Evolutionary conservation across 306 rosid species (phyloP).

Genomic region (Castanospermum australe): DNA sequence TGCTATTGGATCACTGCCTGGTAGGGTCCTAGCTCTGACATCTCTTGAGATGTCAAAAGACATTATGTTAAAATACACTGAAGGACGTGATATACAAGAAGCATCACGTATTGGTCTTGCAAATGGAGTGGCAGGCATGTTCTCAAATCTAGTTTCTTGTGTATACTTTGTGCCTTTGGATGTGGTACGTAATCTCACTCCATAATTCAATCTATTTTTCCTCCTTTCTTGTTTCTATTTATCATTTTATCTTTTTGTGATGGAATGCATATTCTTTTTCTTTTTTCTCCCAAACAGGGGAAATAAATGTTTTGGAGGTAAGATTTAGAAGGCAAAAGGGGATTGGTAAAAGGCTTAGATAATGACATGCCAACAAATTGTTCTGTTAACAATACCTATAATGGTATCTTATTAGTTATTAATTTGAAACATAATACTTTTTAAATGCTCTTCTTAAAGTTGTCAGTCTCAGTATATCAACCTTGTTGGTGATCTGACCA

Average conservation of each 20-base stretch:
- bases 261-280: background rate
- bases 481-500: background rate
- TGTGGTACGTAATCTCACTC: slow-evolving; percentile 52
- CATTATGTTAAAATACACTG: slow-evolving; percentile 56
- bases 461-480: background rate
- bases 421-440: background rate
- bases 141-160: slow-evolving; percentile 71
- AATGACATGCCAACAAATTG: background rate
- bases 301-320: background rate
- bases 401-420: background rate
- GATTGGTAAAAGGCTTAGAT: background rate
- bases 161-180: slow-evolving; percentile 83
- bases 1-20: slow-evolving; percentile 82
- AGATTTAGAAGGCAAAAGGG: background rate
- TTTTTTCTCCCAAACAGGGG: background rate
- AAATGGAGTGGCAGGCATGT: slow-evolving; percentile 76
- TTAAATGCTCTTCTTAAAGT: background rate
- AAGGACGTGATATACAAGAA: slow-evolving; percentile 47
- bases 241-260: background rate
- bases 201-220: background rate
- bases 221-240: background rate
- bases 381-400: background rate
- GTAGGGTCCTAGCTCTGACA: slow-evolving; percentile 73
- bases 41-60: slow-evolving; percentile 82
- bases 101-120: slow-evolving; percentile 73